A percentile compares a stretch with the other conserved stretches of the same genome.
Conservation (phyloP, 331 rosid genomes). For the Quercus phellos region DNA sequence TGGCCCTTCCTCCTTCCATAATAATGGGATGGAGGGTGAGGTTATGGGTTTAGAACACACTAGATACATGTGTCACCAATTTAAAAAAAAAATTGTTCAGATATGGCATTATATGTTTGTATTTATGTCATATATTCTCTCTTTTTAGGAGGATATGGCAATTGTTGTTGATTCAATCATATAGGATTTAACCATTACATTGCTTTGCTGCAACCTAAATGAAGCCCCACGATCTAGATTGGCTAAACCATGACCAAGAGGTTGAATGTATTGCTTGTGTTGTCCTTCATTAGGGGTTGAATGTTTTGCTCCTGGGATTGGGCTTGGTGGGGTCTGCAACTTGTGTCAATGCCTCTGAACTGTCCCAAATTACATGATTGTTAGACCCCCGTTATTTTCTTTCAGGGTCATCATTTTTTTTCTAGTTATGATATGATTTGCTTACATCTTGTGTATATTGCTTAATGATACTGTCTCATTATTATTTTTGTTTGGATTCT, state of each 20-base stretch:
- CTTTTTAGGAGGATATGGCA: background rate
- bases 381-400: conserved; percentile 4
- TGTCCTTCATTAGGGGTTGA: background rate
- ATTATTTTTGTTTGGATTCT: too few species aligned
- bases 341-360: background rate
- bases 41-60: too few species aligned
- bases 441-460: background rate
- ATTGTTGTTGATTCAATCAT: background rate
- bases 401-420: background rate
- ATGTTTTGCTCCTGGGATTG: background rate
- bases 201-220: background rate
- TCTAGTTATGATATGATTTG: background rate
- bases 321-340: background rate
- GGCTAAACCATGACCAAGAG: background rate
- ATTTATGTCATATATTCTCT: background rate
- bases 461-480: background rate
- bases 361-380: background rate
- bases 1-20: too few species aligned
- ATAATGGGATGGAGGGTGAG: too few species aligned
- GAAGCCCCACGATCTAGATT: background rate
- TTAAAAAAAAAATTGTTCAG: too few species aligned
- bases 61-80: too few species aligned
- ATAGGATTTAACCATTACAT: background rate
- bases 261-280: background rate
- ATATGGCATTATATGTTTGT: background rate